phyloP scores from a whole-genome alignment of 805 yeast genomes.

The Yamadazyma sp. region DNA sequence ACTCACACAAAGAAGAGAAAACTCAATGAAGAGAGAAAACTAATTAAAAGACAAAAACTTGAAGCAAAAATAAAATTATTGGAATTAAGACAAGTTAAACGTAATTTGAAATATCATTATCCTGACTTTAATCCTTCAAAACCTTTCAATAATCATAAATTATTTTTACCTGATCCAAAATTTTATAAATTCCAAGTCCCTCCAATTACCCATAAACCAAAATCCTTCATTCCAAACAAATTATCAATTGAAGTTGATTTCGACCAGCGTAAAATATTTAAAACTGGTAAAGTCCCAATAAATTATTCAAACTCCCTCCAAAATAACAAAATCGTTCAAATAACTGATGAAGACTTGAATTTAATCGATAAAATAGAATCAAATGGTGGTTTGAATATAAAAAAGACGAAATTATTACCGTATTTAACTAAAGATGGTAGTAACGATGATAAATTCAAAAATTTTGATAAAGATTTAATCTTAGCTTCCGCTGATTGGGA shows the following conservation, averaged over 20 bases:
- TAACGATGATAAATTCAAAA: conserved; percentile 36
- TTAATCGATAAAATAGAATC: conserved; percentile 25
- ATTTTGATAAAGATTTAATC: conserved; percentile 52
- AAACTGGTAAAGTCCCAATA: conserved; percentile 18
- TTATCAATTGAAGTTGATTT: conserved; percentile 57
- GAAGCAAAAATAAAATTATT: conserved; percentile 23
- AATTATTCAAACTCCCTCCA: conserved; percentile 2
- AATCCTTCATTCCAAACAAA: conserved; percentile 58
- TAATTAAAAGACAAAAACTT: conserved; percentile 28
- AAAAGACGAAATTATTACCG: conserved; percentile 19
- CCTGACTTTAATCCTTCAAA: conserved; percentile 60
- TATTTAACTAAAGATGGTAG: conserved; percentile 32
- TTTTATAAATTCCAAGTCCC: conserved; percentile 55
- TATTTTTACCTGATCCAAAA: conserved; percentile 62
- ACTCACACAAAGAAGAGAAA: conserved; percentile 10
- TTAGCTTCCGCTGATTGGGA: conserved; percentile 80
- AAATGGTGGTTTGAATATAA: conserved; percentile 17
- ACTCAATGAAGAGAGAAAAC: conserved; percentile 17
- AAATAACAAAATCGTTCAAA: conserved; percentile 14
- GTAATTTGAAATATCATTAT: conserved; percentile 46
- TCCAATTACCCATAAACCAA: conserved; percentile 28
- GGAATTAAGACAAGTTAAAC: conserved; percentile 24
- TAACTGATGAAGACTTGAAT: conserved; percentile 31
- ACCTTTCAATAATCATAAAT: conserved; percentile 59
- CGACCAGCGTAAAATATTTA: conserved; percentile 58